Base-by-base conservation (phyloP, 805 yeast species). In the Candida argentea region DNA sequence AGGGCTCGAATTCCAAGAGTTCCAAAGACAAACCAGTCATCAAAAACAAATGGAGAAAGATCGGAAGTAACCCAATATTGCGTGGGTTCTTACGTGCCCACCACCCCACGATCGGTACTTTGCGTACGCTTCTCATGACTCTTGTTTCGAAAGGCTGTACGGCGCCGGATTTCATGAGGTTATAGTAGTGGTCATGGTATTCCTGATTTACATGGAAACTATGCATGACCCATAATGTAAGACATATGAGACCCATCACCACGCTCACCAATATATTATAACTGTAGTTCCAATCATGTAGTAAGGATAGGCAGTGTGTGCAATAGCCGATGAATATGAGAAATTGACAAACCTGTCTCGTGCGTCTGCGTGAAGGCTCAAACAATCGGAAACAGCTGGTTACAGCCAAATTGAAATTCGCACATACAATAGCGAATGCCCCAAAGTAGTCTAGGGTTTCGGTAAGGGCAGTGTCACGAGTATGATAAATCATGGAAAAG, bases 401-500 rank as follows among this genome's bases (percentile, higher is more conserved):
- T 4, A 36, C 31, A 2, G 61, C 50, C 2, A 54, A 55, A 28
- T 55, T 55, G 38, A 59, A 57, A 30, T 57, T 57, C 25, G 51
- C 40, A 20, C 58, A 30, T 3, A 61, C 44, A 3, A 62, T 56
- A 12, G 50, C 48, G 16, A 57, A 53, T 3, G 68, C 68, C 2
- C 67, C 67, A 27, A 47, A 46, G 38, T 62, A 62, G 34, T 62
- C 68, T 22, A 61, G 34, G 4, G 59, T 46, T 34, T 62, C 68
- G 4, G 67, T 59, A 6, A 44, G 5, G 0, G 59, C 41, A 18
- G 40, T 42, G 32, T 62, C 68, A 21, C 65, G 40, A 11, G 48
- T 48, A 34, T 62, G 68, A 36, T 59, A 62, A 9, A 59, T 22
- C 4, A 52, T 42, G 29, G 65, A 57, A 32, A 48, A 53, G 1